Evolutionary conservation across 2,329 filamentous ascomycete genomes (phyloP).

Genomic region (Alternaria brassicicola): DNA sequence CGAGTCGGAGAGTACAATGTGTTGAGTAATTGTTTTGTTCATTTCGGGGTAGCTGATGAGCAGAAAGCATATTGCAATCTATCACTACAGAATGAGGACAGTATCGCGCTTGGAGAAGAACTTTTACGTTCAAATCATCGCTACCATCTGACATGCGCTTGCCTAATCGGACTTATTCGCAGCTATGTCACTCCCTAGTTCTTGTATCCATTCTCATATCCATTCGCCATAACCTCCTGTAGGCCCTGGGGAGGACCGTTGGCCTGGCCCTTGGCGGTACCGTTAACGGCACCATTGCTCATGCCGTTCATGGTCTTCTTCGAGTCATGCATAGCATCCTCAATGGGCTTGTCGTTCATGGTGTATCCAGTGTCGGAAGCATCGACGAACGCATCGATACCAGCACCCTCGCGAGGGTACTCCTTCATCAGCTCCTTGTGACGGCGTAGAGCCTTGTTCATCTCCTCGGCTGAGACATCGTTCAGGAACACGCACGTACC

Average conservation of each 20-base stretch:
- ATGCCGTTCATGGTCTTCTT: constrained; percentile 33
- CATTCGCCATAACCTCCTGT: constrained; percentile 37
- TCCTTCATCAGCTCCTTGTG: constrained; percentile 69
- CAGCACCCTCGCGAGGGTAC: constrained; percentile 68
- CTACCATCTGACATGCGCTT: constrained; percentile 13
- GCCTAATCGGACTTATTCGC: constrained; percentile 22
- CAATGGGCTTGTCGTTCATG: constrained; percentile 52
- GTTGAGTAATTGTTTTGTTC: neutral
- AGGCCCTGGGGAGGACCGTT: constrained; percentile 28
- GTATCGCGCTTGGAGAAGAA: constrained; percentile 7
- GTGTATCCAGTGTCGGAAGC: constrained; percentile 70
- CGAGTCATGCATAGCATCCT: constrained; percentile 30
- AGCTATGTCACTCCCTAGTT: constrained; percentile 29
- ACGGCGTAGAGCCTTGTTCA: constrained; percentile 63
- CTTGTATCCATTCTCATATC: constrained; percentile 41
- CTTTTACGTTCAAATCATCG: constrained; percentile 6
- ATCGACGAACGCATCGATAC: constrained; percentile 73
- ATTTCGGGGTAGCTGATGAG: constrained; percentile 9
- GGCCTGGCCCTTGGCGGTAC: constrained; percentile 27
- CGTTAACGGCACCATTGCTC: constrained; percentile 31
- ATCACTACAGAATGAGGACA: neutral
- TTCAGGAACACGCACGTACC: constrained; percentile 72
- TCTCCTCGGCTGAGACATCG: constrained; percentile 66
- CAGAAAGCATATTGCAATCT: constrained; percentile 2
- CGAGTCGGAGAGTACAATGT: neutral